A percentile compares a stretch with the other conserved stretches of the same genome.
Conservation (phyloP, 305 asterid species). For the Andrographis paniculata region DNA sequence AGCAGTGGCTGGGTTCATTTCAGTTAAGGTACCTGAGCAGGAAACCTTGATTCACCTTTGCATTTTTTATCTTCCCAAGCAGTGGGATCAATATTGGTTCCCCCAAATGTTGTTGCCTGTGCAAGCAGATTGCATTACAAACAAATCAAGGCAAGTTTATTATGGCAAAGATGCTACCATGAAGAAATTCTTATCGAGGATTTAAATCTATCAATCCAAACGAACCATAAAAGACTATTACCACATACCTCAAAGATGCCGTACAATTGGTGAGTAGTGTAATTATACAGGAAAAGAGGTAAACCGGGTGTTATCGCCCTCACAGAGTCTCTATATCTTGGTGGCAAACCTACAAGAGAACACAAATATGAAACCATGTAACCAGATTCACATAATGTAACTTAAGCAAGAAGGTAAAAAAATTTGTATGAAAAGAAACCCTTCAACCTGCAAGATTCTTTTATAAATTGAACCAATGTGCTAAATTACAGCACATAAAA, state of each 20-base stretch:
- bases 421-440: neutral
- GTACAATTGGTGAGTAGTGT: slow-evolving; percentile 93
- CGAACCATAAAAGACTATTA: slow-evolving; percentile 1
- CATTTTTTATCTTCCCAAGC: slow-evolving; percentile 99
- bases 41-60: slow-evolving; percentile 96
- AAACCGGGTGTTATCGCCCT: slow-evolving; percentile 97
- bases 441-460: neutral
- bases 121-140: slow-evolving; percentile 3
- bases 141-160: slow-evolving; percentile 8
- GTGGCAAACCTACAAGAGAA: slow-evolving; percentile 69
- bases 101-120: slow-evolving; percentile 88
- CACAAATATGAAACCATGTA: neutral
- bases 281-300: slow-evolving; percentile 89
- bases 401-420: slow-evolving; percentile 5
- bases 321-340: slow-evolving; percentile 90
- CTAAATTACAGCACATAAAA: slow-evolving; percentile 2
- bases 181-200: too few relatives aligned
- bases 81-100: slow-evolving; percentile 92
- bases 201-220: too few relatives aligned
- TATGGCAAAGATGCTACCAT: neutral
- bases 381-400: neutral
- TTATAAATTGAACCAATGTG: neutral
- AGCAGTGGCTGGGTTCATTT: neutral
- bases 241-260: slow-evolving; percentile 79
- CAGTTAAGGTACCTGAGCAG: slow-evolving; percentile 69